Evolutionary conservation across 169 alveolate species (phyloP), one percentile per base, ranked within the genome.

Genomic region (Babesia bigemina): DNA sequence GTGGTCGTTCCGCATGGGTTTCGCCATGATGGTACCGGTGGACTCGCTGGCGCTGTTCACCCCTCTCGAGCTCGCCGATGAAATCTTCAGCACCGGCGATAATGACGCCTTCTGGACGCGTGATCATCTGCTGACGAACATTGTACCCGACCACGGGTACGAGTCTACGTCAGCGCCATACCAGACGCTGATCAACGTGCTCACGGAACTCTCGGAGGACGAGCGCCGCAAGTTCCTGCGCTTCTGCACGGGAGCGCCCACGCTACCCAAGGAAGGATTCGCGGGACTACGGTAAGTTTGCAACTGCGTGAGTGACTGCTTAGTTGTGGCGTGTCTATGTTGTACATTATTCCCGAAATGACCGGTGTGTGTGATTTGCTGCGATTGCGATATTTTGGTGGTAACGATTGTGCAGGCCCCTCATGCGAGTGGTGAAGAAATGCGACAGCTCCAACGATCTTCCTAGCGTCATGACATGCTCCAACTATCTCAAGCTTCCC

Each of bases 391-490:
- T 58, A 49, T 29, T 39, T 11, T 26, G 14, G n/a, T 11, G 26
- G 22, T 48, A 19, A 28, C 22, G 11, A 12, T 67, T 29, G 19
- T 74, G 9, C 56, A 92, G 93, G 62, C 96, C 96, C 11, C 55
- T 87, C 77, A 86, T 93, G 95, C 86, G 77, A 52, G 95, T 94
- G 47, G 97, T 93, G 45, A 90, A 92, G 77, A 94, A 92, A 73
- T 86, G 93, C 56, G 86, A 82, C 72, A 82, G 86, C 58, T 49
- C 79, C 73, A 71, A 69, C 67, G 86, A 75, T 60, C 87, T 96
- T 66, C 98, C 98, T 36, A 90, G 96, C 67, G 98, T 94, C 59
- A 95, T 95, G 98, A 95, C 98, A 19, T 96, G 99, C 78, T 92
- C 97, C 61, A 95, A 96, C 84, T 95, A 95, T 83, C 75, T 96